Base-by-base conservation (phyloP, 768 basidiomycete species). In the Polyporus arcularius region DNA sequence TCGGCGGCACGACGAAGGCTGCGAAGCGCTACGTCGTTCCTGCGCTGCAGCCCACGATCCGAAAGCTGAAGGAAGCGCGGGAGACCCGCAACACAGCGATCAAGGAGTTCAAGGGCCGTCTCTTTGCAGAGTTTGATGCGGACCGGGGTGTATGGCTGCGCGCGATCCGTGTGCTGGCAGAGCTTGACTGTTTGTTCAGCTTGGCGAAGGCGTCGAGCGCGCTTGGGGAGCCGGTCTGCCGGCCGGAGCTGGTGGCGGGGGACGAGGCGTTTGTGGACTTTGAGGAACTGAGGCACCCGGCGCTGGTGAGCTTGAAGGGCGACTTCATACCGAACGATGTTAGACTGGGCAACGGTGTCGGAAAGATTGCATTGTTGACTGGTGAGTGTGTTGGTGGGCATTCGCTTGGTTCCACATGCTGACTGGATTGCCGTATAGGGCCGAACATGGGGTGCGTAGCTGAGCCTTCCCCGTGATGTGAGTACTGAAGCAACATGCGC, bases 301-400 rank as follows among this genome's bases (percentile, higher is more conserved):
- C 91, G 10, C 75, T 96, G 65, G 70, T 92, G 61, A 85, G 85
- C 67, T 68, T 85, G 63, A 80, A 85, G 64, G 72, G 74, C 31
- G 85, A 83, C 62, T 99, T 99, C 71, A 98, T 99, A 67, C 90
- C 96, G 2, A 99, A 99, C 69, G 82, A 96, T 72, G 85, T 99
- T 38, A 87, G 86, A 68, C 78, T 99, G 48, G 97, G 97, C 15
- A 87, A 85, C 1, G 82, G 84, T 50, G 80, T 81, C 4, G 85
- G 90, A 18, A 85, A 87, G 65, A 87, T 96, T 70, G 87, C 90
- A 2, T 74, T 99, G 60, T 76, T 98, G 58, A 99, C 97, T 26
- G 96, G 95, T 83, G 58, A 21, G 55, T 31, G 16, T 40, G 1
- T 35, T 35, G 35, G 35, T 11, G 21, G 1, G 2, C 21, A 26